Evolutionary conservation across 148 eudicot species (phyloP).

Genomic region (Gaultheria prostrata): DNA sequence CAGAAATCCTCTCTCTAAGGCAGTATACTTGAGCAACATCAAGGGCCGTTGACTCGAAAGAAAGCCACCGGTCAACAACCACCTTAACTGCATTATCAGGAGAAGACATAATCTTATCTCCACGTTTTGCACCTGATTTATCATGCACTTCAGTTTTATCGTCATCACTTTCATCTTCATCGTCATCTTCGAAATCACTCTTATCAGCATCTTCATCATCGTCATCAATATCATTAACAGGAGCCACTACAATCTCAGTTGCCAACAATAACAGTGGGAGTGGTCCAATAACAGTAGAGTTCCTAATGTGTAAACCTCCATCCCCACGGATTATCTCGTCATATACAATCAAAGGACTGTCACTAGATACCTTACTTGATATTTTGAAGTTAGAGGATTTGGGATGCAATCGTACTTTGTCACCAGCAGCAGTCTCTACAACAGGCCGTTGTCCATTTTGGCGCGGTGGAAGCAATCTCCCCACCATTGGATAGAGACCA

Average conservation of each 20-base stretch:
- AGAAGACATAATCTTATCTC: conserved; percentile 60
- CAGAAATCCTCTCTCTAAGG: conserved; percentile 84
- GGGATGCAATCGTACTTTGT: conserved; percentile 59
- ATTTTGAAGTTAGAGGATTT: conserved; percentile 43
- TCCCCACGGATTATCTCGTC: conserved; percentile 91
- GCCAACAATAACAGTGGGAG: conserved; percentile 71
- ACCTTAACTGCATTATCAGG: conserved; percentile 71
- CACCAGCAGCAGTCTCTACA: conserved; percentile 61
- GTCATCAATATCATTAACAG: conserved; percentile 35
- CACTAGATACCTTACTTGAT: conserved; percentile 16
- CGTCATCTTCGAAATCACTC: conserved; percentile 25
- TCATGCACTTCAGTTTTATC: conserved; percentile 26
- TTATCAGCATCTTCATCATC: conserved; percentile 31
- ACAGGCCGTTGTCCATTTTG: conserved; percentile 30
- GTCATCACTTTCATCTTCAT: conserved; percentile 41
- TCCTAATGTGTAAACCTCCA: conserved; percentile 54
- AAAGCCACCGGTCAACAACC: conserved; percentile 80
- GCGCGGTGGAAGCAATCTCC: conserved; percentile 46
- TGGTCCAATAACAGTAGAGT: conserved; percentile 60
- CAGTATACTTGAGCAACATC: conserved; percentile 95
- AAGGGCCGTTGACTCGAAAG: conserved; percentile 69
- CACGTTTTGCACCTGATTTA: conserved; percentile 24
- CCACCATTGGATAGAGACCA: conserved; percentile 91
- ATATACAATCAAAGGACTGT: conserved; percentile 50
- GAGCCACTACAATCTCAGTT: conserved; percentile 77